phyloP scores from a whole-genome alignment of 352 stramenopile species.

The Globisporangium spiculum region DNA sequence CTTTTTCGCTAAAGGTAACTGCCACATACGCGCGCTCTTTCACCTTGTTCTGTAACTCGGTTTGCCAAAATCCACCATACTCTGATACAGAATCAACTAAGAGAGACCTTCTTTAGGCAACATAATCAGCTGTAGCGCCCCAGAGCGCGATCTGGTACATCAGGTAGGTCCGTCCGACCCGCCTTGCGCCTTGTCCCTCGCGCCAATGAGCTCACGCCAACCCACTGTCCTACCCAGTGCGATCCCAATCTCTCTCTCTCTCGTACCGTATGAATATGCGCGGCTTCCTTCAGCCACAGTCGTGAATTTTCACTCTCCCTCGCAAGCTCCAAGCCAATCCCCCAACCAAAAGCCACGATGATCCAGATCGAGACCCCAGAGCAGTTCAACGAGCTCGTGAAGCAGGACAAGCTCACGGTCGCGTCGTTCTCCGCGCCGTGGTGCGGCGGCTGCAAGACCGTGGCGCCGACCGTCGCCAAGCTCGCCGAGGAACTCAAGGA shows the following conservation, averaged over 20 bases:
- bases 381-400: conserved; percentile 36
- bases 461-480: conserved; percentile 47
- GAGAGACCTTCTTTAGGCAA: neutral
- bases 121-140: neutral
- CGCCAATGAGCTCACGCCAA: neutral
- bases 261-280: conserved; percentile 2
- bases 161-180: neutral
- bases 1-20: neutral
- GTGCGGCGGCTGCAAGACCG: conserved; percentile 64
- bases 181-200: neutral
- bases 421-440: conserved; percentile 61
- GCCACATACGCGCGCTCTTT: neutral
- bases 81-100: neutral
- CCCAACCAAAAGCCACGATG: conserved; percentile 22
- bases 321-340: conserved; percentile 6
- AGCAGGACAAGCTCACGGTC: conserved; percentile 42
- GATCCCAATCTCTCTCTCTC: neutral
- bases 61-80: neutral
- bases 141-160: neutral
- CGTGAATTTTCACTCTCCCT: conserved; percentile 7
- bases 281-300: conserved; percentile 12
- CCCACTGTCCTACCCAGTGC: neutral
- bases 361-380: conserved; percentile 33
- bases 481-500: conserved; percentile 50
- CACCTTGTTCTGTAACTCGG: neutral